Evolutionary conservation across 768 basidiomycete species (phyloP).

Genomic region (Dioszegia crocea): DNA sequence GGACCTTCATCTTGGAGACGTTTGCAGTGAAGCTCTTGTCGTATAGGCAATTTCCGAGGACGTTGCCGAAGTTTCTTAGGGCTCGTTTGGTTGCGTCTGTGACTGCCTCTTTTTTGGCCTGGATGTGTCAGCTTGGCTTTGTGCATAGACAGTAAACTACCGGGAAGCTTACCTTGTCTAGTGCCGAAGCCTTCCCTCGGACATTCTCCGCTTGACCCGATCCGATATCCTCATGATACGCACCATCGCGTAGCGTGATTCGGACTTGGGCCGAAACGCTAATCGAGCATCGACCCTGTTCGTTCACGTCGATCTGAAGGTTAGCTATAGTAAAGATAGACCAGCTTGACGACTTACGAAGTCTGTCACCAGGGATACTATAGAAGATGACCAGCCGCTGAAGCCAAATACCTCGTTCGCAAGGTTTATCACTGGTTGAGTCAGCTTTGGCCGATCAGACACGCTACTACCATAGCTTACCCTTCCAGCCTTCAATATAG

Average conservation of each 20-base stretch:
- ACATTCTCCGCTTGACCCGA: slow-evolving; percentile 82
- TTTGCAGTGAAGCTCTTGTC: slow-evolving; percentile 85
- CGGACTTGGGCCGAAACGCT: slow-evolving; percentile 81
- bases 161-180: slow-evolving; percentile 73
- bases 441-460: neutral
- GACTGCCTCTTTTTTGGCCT: slow-evolving; percentile 98
- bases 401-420: slow-evolving; percentile 99
- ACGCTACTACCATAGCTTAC: slow-evolving; percentile 18
- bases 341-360: slow-evolving; percentile 37
- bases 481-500: slow-evolving; percentile 91
- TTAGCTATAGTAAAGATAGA: slow-evolving; percentile 14
- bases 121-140: slow-evolving; percentile 13
- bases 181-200: slow-evolving; percentile 73
- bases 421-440: slow-evolving; percentile 69
- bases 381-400: slow-evolving; percentile 86
- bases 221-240: slow-evolving; percentile 88
- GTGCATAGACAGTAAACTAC: neutral
- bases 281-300: slow-evolving; percentile 58
- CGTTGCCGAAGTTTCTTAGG: slow-evolving; percentile 84
- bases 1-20: slow-evolving; percentile 79
- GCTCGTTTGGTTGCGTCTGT: slow-evolving; percentile 92
- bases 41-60: slow-evolving; percentile 95
- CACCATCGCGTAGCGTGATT: slow-evolving; percentile 81
- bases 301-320: slow-evolving; percentile 65
- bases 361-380: slow-evolving; percentile 64